Evolutionary conservation across 768 basidiomycete genomes (phyloP), one percentile per base, ranked within the genome.

Genomic region (Lentinula raphanica): DNA sequence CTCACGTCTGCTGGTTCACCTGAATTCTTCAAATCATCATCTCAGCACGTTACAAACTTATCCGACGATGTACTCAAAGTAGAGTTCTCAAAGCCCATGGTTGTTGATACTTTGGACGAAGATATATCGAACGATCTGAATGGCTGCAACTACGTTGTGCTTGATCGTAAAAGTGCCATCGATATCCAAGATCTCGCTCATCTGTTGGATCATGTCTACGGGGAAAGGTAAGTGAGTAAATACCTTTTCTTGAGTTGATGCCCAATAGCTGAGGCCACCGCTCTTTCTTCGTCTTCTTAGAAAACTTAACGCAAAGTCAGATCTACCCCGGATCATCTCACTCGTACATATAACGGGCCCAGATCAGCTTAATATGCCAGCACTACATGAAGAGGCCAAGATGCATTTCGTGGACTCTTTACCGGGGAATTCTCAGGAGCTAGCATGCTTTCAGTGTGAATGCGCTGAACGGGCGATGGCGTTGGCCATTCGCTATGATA

Each of bases 191-290:
- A 89, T 65, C 75, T 87, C 5, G 79, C 80, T 49, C 74, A 72
- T 1, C 67, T 90, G 49, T 70, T 90, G n/a, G 76, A 77, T 58
- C 80, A 87, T 69, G 65, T 90, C 29, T 89, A 90, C 65, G 83
- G 87, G 64, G 83, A 88, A 64, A 68, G 68, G 88, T 89, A 69
- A 76, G 85, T 80, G 19, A 35, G 36, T 53, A 31, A 23, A 19
- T 45, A 5, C 17, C 11, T 45, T 11, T 23, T 15, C 42, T 5
- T n/a, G 17, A 8, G 13, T 4, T 4, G 6, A 8, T 25, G 5
- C 42, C 17, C 19, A 11, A 35, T 27, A 19, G 5, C 38, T 15
- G n/a, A 42, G 11, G n/a, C 40, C 31, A 31, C 50, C 40, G 63
- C 60, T 58, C 29, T 12, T 66, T 87, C 87, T 19, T 79, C 80